These are phyloP conservation scores for Thelephora ganbajun DNA, from an alignment of 768 basidiomycete genomes.

Conservation along the genomic window DNA sequence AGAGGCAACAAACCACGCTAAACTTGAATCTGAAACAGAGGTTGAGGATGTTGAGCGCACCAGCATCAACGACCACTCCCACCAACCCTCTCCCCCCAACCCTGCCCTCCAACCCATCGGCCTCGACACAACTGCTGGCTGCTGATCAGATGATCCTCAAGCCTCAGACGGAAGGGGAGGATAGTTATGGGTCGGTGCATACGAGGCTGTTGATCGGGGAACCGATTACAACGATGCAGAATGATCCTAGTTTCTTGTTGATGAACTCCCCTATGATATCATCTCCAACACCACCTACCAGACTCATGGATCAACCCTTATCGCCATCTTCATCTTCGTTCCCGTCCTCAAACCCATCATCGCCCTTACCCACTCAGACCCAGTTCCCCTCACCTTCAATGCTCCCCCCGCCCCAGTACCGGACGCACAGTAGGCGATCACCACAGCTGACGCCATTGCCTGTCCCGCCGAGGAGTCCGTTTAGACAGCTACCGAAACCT, in stretches of 20 bases:
- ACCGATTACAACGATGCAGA: constrained; percentile 36
- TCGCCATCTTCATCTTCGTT: no score
- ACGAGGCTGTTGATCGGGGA: constrained; percentile 41
- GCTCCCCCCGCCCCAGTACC: no score
- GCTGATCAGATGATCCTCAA: constrained; percentile 1
- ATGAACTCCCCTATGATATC: constrained; percentile 30
- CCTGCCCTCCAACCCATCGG: constrained; percentile 8
- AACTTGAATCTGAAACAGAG: constrained; percentile 34
- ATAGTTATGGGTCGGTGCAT: constrained; percentile 2
- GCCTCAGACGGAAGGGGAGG: background rate
- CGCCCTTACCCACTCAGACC: no score
- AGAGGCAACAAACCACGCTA: constrained; percentile 7
- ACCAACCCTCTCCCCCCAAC: constrained; percentile 14
- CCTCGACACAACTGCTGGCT: constrained; percentile 12
- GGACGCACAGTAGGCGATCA: no score
- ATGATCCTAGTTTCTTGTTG: constrained; percentile 51
- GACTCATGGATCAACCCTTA: no score
- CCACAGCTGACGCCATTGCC: constrained; percentile 5
- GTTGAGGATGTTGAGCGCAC: constrained; percentile 53
- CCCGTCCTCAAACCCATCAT: no score
- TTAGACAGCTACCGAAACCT: constrained; percentile 6
- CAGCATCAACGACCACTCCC: constrained; percentile 22
- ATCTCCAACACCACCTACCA: constrained; percentile 16
- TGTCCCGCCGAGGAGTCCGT: constrained; percentile 12
- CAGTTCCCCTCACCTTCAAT: constrained; percentile 4